Conservation (phyloP, 169 alveolate species). For the Babesia bovis region DNA sequence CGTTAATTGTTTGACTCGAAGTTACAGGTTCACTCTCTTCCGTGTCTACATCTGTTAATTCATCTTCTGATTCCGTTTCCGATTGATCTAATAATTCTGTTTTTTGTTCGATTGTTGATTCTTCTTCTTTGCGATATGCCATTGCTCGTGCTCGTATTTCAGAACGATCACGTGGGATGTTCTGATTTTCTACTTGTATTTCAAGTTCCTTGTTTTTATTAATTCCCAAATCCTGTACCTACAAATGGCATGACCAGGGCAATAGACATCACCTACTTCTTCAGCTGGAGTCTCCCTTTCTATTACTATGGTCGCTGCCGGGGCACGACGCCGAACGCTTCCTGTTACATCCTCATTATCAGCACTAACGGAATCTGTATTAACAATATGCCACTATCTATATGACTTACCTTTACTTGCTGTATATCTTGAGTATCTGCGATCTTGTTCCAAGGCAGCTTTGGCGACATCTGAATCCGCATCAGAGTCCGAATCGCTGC, state of each 20-base stretch:
- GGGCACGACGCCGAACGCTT: constrained; percentile 26
- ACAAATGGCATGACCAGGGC: neutral
- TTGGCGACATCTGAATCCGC: constrained; percentile 25
- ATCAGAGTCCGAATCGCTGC: constrained; percentile 36
- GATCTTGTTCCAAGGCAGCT: constrained; percentile 51
- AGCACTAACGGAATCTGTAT: neutral
- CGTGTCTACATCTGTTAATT: constrained; percentile 20
- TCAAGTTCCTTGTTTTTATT: neutral
- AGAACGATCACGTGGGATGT: constrained; percentile 17
- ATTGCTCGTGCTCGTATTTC: constrained; percentile 45
- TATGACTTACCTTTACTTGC: constrained; percentile 10
- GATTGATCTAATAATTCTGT: neutral
- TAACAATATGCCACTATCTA: neutral
- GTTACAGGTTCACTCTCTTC: constrained; percentile 4
- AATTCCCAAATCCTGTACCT: neutral
- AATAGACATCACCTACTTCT: neutral
- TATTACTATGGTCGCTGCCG: constrained; percentile 7
- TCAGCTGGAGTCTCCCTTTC: neutral
- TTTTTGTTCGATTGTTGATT: neutral
- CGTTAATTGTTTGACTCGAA: neutral
- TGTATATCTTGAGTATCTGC: constrained; percentile 41
- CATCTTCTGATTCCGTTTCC: constrained; percentile 5
- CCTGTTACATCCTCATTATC: neutral
- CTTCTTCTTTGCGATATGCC: constrained; percentile 62
- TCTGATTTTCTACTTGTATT: neutral